Percentiles rank a stretch among this genome's conserved stretches.
Evolutionary conservation across 768 basidiomycete species (phyloP).

Genomic region (Gymnopilus junonius): DNA sequence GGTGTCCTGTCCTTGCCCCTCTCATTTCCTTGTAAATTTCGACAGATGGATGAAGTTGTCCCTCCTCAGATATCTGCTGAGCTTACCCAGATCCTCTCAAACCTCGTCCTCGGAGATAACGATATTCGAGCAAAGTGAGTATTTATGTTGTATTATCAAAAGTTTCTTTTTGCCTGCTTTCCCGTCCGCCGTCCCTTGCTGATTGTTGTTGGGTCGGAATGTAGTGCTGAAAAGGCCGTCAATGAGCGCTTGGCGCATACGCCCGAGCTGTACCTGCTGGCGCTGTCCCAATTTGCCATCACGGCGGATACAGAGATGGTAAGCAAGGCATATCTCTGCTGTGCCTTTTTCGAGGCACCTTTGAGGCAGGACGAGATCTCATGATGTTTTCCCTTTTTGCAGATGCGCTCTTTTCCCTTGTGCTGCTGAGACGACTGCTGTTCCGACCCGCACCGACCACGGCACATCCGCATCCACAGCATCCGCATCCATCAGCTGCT

Average conservation of each 20-base stretch:
- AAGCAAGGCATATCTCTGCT: constrained; percentile 32
- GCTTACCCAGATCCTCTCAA: constrained; percentile 83
- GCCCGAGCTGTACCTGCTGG: constrained; percentile 80
- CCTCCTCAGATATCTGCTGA: constrained; percentile 75
- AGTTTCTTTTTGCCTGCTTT: background rate
- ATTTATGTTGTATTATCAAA: background rate
- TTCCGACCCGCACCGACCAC: constrained; percentile 59
- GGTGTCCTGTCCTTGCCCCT: background rate
- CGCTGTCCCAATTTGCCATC: constrained; percentile 78
- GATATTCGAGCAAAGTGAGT: constrained; percentile 73
- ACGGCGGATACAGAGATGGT: constrained; percentile 82
- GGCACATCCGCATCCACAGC: constrained; percentile 14
- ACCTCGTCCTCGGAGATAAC: constrained; percentile 85
- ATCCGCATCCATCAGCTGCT: constrained; percentile 12
- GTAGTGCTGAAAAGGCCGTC: constrained; percentile 78
- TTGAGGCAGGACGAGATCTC: background rate
- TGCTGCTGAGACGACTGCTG: constrained; percentile 77
- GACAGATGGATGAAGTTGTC: constrained; percentile 50
- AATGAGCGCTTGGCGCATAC: constrained; percentile 79
- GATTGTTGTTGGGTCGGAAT: background rate
- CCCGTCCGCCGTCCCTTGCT: background rate
- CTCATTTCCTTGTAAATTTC: background rate
- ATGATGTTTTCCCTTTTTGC: background rate
- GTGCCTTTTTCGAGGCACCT: background rate
- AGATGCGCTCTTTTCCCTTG: constrained; percentile 91